Base-by-base conservation (phyloP, 129 eudicot genomes). In the Ambrosia trifida region DNA sequence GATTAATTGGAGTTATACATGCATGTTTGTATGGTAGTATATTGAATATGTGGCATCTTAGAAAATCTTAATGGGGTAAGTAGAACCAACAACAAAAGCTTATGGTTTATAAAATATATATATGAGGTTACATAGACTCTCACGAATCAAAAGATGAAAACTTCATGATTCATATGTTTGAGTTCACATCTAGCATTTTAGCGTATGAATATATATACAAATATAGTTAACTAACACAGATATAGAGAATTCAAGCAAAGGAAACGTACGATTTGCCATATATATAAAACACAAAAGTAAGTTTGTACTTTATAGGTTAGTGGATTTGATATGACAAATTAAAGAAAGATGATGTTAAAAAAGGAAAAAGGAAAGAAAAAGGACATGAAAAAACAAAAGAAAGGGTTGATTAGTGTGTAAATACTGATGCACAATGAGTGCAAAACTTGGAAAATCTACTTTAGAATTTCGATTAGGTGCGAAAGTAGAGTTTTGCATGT, bases 401-500 rank as follows among this genome's bases (percentile, higher is more conserved):
- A 68, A 56, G 12, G 68, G 59, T 19, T 60, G 40, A 58, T 76
- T 54, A 59, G 52, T 54, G 73, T 72, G 67, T 63, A 63, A 9
- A 64, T 75, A 75, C 65, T 74, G 79, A 64, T 65, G 73, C 73
- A 75, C 73, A 44, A 71, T 78, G 72, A 78, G 74, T 72, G 78
- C 70, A 64, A 78, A 78, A 71, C 73, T 78, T 54, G 73, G 44
- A 71, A 66, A 79, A 79, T 72, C 79, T 66, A 79, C 75, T 72
- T 79, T 72, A 70, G 59, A 77, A 65, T 72, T 62, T 35, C 51
- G 70, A 66, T 66, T 72, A 72, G 83, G 78, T 79, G 83, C 79
- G 67, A 79, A 79, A 79, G 83, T 79, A 45, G 83, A 72, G 78
- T 65, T 72, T 79, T 78, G 83, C 83, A 79, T 79, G 83, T 79